Base-by-base conservation (phyloP, 768 basidiomycete species). In the Phallus indusiatus region DNA sequence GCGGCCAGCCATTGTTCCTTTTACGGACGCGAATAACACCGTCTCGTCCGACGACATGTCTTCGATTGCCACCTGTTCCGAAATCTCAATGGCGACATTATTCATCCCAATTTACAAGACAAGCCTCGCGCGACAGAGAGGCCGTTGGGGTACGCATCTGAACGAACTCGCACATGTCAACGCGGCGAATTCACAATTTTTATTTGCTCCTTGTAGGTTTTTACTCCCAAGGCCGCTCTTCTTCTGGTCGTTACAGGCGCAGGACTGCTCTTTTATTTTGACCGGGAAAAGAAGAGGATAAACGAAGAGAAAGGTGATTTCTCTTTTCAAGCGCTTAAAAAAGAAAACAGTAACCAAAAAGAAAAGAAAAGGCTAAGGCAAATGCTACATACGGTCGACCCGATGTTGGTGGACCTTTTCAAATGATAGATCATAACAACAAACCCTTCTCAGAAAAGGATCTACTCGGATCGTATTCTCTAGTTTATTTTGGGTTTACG, bases 401-500 rank as follows among this genome's bases (percentile, higher is more conserved):
- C 0, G 77, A 87, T 49, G 85, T 99, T 58, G 96, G 96, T 17
- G 96, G 96, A 1, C 87, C 94, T 0, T 98, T 99, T 77, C 72
- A 74, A 4, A 76, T 98, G 53, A 81, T 76, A 5, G 81, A 83
- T 7, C 84, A 87, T 51, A 73, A 82, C 9, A 84, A 83, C 58
- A 73, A 78, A 56, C 71, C 81, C 0, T 98, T 93, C 73, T 88
- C 92, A 1, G 86, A 97, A 49, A 73, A 88, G 56, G 81, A 95
- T 67, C 74, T 98, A 50, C 71, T 88, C 22, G 94, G 94, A 36
- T 88, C 90, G 74, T 97, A 53, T 54, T 57, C 52, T 9, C 73
- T 91, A 60, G 79, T 90, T 50, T 91, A 97, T 75, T 99, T 99
- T 72, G 96, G 96, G n/a, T 99, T 98, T 76, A 94, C 95, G 33